A percentile compares a stretch with the other conserved stretches of the same genome.
Evolutionary conservation across 2,329 filamentous ascomycete species (phyloP).

Genomic region (Grosmannia clavigera): DNA sequence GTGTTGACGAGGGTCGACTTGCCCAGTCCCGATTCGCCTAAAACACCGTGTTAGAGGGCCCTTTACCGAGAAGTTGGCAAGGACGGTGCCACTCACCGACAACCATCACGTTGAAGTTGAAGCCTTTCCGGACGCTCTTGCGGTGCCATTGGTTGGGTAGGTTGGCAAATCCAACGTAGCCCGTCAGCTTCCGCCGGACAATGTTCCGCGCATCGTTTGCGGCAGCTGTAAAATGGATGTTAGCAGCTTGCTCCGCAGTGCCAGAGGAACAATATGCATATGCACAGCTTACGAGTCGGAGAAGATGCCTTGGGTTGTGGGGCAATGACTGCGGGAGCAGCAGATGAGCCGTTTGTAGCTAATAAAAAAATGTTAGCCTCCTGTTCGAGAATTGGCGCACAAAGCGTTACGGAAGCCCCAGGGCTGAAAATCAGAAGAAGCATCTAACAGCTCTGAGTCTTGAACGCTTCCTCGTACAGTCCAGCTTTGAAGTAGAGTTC

Average conservation of each 20-base stretch:
- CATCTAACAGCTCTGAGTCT: background rate
- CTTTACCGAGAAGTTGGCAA: background rate
- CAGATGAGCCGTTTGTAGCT: constrained; percentile 31
- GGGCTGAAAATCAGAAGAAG: constrained; percentile 10
- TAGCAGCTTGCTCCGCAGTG: background rate
- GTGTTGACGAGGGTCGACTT: constrained; percentile 99
- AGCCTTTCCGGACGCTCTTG: constrained; percentile 99
- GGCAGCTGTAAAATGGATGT: constrained; percentile 19
- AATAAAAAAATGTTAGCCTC: constrained; percentile 14
- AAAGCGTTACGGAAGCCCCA: background rate
- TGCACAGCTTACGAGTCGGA: constrained; percentile 9
- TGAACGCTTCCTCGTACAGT: background rate
- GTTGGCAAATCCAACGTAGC: constrained; percentile 98
- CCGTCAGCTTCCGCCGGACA: constrained; percentile 93
- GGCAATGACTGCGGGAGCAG: constrained; percentile 17
- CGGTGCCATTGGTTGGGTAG: constrained; percentile 99
- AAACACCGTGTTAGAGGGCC: background rate
- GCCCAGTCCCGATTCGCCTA: constrained; percentile 96
- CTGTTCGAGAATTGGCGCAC: background rate
- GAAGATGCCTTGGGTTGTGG: constrained; percentile 29
- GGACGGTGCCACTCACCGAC: constrained; percentile 59
- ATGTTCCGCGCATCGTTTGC: constrained; percentile 78
- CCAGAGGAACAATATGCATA: background rate
- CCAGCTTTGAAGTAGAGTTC: constrained; percentile 28
- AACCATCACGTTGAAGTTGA: constrained; percentile 99